These are phyloP conservation scores for Malassezia yamatoensis DNA, from an alignment of 1,284 basidiomycete genomes.

Conservation along the genomic window DNA sequence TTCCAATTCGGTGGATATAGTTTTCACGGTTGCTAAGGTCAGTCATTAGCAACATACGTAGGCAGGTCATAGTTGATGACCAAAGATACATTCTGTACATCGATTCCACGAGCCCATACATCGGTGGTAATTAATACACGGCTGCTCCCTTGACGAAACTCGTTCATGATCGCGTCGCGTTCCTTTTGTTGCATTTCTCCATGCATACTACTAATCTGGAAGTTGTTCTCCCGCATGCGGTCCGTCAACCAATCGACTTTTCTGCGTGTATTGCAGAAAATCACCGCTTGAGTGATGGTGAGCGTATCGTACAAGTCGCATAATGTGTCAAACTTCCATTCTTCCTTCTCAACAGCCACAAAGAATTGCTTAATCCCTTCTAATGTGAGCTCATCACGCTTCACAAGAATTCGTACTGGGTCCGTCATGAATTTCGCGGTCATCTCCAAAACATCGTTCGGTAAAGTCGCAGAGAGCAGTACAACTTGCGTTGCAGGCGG, in stretches of 20 bases:
- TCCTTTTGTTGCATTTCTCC: constrained; percentile 99
- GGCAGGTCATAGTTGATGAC: constrained; percentile 98
- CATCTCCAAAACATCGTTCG: constrained; percentile 97
- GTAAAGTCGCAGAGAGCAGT: constrained; percentile 84
- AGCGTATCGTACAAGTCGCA: constrained; percentile 94
- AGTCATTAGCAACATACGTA: constrained; percentile 49
- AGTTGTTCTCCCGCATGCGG: constrained; percentile 71
- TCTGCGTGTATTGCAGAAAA: constrained; percentile 96
- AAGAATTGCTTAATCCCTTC: constrained; percentile 99
- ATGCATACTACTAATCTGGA: constrained; percentile 53
- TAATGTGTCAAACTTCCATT: constrained; percentile 99
- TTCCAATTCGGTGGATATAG: constrained; percentile 95
- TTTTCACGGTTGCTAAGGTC: constrained; percentile 88
- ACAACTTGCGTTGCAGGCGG: constrained; percentile 97
- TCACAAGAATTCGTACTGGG: constrained; percentile 93
- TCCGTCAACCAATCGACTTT: constrained; percentile 99
- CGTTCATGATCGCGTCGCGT: constrained; percentile 95
- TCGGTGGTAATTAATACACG: constrained; percentile 53
- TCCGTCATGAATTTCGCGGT: constrained; percentile 99
- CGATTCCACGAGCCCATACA: constrained; percentile 96
- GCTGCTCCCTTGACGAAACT: constrained; percentile 79
- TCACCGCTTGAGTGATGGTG: constrained; percentile 98
- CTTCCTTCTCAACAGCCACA: constrained; percentile 98
- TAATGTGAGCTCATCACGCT: constrained; percentile 97
- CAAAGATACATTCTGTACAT: constrained; percentile 93